Percentiles rank a stretch among this genome's conserved stretches.
phyloP scores from a whole-genome alignment of 352 stramenopile species.

The Pythium grandisporangium region DNA sequence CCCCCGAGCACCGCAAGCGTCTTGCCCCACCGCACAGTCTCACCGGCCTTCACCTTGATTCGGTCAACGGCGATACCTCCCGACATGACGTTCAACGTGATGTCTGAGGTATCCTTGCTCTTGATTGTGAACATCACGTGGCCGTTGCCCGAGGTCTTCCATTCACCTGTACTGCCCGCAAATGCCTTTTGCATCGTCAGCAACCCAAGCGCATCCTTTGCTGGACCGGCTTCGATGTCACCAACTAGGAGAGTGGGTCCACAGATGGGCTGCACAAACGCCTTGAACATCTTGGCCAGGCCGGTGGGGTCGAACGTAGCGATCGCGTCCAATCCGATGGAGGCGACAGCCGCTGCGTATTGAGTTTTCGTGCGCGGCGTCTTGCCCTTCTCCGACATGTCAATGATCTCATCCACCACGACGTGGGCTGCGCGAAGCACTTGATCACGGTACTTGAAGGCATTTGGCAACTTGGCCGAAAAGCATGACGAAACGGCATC shows the following conservation, averaged over 20 bases:
- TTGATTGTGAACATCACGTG: slow-evolving; percentile 4
- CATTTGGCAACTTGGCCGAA: slow-evolving; percentile 18
- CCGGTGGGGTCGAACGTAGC: slow-evolving; percentile 43
- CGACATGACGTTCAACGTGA: slow-evolving; percentile 4
- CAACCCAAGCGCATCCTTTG: slow-evolving; percentile 29
- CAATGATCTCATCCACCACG: slow-evolving; percentile 28
- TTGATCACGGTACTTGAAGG: slow-evolving; percentile 10
- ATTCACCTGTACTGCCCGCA: slow-evolving; percentile 21
- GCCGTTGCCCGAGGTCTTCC: slow-evolving; percentile 10
- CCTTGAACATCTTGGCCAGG: slow-evolving; percentile 27
- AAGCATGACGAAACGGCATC: background rate
- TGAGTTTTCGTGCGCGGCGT: slow-evolving; percentile 5
- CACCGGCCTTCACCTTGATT: background rate
- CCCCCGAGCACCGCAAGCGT: slow-evolving; percentile 20
- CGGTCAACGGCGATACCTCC: slow-evolving; percentile 2
- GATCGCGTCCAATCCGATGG: slow-evolving; percentile 27
- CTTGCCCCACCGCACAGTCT: slow-evolving; percentile 3
- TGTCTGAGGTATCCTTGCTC: slow-evolving; percentile 6
- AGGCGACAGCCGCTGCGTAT: slow-evolving; percentile 9
- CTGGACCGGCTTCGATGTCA: slow-evolving; percentile 41
- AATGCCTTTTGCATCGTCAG: slow-evolving; percentile 32
- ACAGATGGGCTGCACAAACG: slow-evolving; percentile 54
- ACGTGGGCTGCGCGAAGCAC: slow-evolving; percentile 20
- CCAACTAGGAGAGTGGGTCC: slow-evolving; percentile 41
- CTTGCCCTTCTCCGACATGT: slow-evolving; percentile 19